Evolutionary conservation across 208 protist species (phyloP).

Genomic region (Trypanosoma avium): DNA sequence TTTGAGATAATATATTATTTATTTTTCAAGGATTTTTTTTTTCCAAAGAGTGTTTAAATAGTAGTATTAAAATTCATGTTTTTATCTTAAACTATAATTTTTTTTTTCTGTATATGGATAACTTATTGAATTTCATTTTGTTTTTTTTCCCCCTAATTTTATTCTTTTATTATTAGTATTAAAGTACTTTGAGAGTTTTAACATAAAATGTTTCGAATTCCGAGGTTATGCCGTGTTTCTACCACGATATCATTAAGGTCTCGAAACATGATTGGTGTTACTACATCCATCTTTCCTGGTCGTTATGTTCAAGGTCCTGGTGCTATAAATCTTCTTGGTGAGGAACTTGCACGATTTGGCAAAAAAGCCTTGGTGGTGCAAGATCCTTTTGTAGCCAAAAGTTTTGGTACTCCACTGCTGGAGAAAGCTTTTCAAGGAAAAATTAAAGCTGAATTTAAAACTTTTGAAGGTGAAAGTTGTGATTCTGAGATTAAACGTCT

Average conservation of each 20-base stretch:
- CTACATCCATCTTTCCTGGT: slow-evolving; percentile 28
- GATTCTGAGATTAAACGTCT: slow-evolving; percentile 28
- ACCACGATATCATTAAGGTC: background rate
- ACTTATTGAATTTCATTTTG: too few species aligned
- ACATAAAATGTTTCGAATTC: background rate
- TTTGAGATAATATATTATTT: background rate
- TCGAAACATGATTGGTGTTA: background rate
- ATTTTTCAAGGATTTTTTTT: background rate
- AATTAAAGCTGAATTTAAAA: background rate
- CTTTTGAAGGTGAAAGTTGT: slow-evolving; percentile 30
- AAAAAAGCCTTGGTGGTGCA: slow-evolving; percentile 18
- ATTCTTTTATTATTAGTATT: too few species aligned
- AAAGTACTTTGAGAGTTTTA: too few species aligned
- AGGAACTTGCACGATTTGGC: slow-evolving; percentile 28
- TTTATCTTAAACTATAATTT: too few species aligned
- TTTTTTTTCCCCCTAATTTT: too few species aligned
- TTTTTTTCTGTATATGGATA: too few species aligned
- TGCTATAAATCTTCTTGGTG: slow-evolving; percentile 21
- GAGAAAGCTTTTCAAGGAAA: background rate
- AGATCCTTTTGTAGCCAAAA: slow-evolving; percentile 28
- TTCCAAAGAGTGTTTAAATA: background rate
- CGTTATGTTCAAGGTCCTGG: slow-evolving; percentile 36
- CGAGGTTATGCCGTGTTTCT: background rate
- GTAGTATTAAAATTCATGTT: background rate
- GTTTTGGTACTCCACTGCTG: slow-evolving; percentile 12